Percentiles rank a stretch among this genome's conserved stretches.
Evolutionary conservation across 495 filamentous ascomycete genomes (phyloP).

Genomic region (Penicillium ochrochloron): DNA sequence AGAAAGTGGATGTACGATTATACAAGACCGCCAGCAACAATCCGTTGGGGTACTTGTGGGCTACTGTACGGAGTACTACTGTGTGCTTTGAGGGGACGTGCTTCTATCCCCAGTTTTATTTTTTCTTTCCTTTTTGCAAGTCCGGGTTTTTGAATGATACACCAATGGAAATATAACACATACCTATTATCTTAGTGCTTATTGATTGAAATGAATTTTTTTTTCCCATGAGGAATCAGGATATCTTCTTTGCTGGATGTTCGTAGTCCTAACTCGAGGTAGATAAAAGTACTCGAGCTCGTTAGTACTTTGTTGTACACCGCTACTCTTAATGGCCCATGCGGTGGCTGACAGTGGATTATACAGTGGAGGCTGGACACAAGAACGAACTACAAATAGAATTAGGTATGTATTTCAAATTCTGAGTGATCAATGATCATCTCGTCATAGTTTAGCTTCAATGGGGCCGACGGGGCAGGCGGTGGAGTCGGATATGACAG

Average conservation of each 20-base stretch:
- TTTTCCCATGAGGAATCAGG: neutral
- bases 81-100: conserved; percentile 9
- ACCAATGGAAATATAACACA: conserved; percentile 38
- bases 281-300: neutral
- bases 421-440: conserved; percentile 10
- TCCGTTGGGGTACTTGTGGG: neutral
- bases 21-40: conserved; percentile 6
- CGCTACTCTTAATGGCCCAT: conserved; percentile 21
- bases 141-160: conserved; percentile 34
- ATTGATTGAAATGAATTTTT: conserved; percentile 18
- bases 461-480: neutral
- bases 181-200: conserved; percentile 23
- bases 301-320: conserved; percentile 14
- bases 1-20: conserved; percentile 34
- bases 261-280: neutral
- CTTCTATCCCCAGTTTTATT: conserved; percentile 6
- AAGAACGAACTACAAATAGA: neutral
- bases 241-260: neutral
- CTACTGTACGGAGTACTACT: conserved; percentile 14
- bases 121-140: conserved; percentile 14
- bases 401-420: neutral
- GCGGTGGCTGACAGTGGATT: conserved; percentile 12
- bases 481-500: conserved; percentile 13
- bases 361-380: neutral
- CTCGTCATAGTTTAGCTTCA: conserved; percentile 12